These are phyloP conservation scores for Serendipita indica DNA, from an alignment of 768 basidiomycete genomes.

Conservation along the genomic window DNA sequence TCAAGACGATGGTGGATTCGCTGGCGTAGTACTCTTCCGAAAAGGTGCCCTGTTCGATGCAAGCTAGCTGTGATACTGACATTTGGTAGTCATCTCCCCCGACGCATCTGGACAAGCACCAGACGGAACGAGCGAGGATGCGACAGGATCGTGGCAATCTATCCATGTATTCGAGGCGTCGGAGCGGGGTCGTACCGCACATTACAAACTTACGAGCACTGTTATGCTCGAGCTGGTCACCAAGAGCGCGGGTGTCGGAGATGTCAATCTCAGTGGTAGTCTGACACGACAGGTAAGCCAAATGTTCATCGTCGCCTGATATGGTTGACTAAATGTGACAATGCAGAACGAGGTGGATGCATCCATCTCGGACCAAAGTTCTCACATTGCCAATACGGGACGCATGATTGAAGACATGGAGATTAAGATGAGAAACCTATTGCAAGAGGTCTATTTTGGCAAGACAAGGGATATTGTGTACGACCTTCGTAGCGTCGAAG, in stretches of 20 bases:
- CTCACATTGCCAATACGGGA: slow-evolving; percentile 90
- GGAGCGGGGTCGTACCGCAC: slow-evolving; percentile 84
- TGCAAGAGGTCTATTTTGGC: slow-evolving; percentile 92
- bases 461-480: slow-evolving; percentile 93
- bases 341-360: slow-evolving; percentile 72
- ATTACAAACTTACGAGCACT: slow-evolving; percentile 94
- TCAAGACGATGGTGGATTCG: slow-evolving; percentile 88
- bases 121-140: background rate
- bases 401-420: slow-evolving; percentile 98
- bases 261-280: slow-evolving; percentile 79
- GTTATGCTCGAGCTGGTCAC: slow-evolving; percentile 87
- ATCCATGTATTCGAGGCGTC: slow-evolving; percentile 93
- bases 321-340: slow-evolving; percentile 11
- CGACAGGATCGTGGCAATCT: slow-evolving; percentile 90
- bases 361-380: slow-evolving; percentile 59
- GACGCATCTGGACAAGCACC: slow-evolving; percentile 3
- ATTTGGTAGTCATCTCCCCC: slow-evolving; percentile 10
- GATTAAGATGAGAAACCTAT: slow-evolving; percentile 92
- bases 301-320: slow-evolving; percentile 5
- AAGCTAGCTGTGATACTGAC: background rate
- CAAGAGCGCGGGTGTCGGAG: slow-evolving; percentile 43
- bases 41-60: slow-evolving; percentile 44
- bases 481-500: slow-evolving; percentile 76
- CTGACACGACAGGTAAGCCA: slow-evolving; percentile 85
- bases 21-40: slow-evolving; percentile 91